Evolutionary conservation across 2,329 filamentous ascomycete genomes (phyloP).

Genomic region (Davidsoniella virescens): DNA sequence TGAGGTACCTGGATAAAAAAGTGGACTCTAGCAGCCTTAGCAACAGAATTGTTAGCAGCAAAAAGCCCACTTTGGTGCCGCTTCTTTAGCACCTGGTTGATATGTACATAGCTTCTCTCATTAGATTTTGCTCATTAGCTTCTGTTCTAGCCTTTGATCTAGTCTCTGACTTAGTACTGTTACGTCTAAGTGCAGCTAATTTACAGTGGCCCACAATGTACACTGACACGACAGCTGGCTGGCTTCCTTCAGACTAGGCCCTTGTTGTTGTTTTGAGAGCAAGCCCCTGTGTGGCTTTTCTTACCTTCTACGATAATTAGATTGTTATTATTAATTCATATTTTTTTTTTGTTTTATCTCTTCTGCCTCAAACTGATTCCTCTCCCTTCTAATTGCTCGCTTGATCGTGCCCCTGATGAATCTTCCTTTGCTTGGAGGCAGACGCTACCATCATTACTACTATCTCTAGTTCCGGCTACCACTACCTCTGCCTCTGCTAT

Average conservation of each 20-base stretch:
- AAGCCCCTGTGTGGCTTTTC: slow-evolving; percentile 7
- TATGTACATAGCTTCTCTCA: too few relatives aligned
- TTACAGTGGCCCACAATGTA: neutral
- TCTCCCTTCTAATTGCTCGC: neutral
- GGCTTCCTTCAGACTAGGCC: neutral
- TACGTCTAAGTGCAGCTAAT: neutral
- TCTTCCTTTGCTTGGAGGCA: neutral
- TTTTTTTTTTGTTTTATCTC: neutral
- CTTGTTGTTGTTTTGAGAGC: neutral
- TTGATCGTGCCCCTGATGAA: slow-evolving; percentile 1
- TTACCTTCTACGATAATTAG: neutral
- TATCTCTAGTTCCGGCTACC: too few relatives aligned
- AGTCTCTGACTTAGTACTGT: neutral
- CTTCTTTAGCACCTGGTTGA: too few relatives aligned
- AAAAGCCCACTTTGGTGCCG: too few relatives aligned
- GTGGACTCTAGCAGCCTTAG: too few relatives aligned
- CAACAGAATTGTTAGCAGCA: too few relatives aligned
- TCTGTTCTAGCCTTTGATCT: too few relatives aligned
- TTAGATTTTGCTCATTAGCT: too few relatives aligned
- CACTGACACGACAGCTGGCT: neutral
- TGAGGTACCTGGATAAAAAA: too few relatives aligned
- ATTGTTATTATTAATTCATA: neutral
- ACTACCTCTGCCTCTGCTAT: too few relatives aligned
- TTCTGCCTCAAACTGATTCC: neutral
- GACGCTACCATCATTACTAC: too few relatives aligned